Percentiles rank a stretch among this genome's conserved stretches.
phyloP scores from a whole-genome alignment of 345 rosid genomes.

The Ceriops decandra region DNA sequence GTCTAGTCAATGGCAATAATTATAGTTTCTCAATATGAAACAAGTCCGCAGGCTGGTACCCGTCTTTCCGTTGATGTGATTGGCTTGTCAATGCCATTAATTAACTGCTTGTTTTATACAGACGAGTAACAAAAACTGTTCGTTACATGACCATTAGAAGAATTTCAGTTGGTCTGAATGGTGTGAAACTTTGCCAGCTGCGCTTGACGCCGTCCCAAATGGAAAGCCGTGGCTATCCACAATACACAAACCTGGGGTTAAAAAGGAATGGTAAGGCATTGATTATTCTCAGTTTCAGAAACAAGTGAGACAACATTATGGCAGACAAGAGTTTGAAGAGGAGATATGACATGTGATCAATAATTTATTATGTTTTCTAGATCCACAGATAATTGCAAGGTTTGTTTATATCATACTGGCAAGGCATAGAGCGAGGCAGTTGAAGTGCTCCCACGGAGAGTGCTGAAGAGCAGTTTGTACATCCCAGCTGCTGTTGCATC shows the following conservation, averaged over 20 bases:
- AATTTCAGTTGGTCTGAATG: slow-evolving; percentile 26
- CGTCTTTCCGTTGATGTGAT: too few species aligned
- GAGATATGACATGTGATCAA: background rate
- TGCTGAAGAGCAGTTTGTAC: slow-evolving; percentile 65
- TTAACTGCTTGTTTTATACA: background rate
- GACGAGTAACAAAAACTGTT: too few species aligned
- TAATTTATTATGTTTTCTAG: background rate
- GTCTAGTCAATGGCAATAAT: too few species aligned
- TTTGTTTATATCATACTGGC: slow-evolving; percentile 43
- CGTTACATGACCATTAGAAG: background rate
- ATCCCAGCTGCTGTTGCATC: slow-evolving; percentile 95
- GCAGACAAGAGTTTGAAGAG: background rate
- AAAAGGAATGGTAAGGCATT: slow-evolving; percentile 3
- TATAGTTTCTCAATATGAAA: too few species aligned
- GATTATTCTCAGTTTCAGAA: background rate
- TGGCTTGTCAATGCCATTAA: background rate
- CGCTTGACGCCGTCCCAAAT: slow-evolving; percentile 65
- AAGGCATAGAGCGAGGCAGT: slow-evolving; percentile 68
- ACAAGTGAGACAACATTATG: background rate
- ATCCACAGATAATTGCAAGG: background rate
- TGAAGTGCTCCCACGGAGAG: slow-evolving; percentile 58
- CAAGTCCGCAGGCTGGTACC: too few species aligned
- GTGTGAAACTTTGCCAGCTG: slow-evolving; percentile 59
- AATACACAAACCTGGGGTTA: slow-evolving; percentile 52
- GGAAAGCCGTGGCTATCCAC: slow-evolving; percentile 75